phyloP scores from a whole-genome alignment of 495 filamentous ascomycete species.

The Aspergillus ostianus region DNA sequence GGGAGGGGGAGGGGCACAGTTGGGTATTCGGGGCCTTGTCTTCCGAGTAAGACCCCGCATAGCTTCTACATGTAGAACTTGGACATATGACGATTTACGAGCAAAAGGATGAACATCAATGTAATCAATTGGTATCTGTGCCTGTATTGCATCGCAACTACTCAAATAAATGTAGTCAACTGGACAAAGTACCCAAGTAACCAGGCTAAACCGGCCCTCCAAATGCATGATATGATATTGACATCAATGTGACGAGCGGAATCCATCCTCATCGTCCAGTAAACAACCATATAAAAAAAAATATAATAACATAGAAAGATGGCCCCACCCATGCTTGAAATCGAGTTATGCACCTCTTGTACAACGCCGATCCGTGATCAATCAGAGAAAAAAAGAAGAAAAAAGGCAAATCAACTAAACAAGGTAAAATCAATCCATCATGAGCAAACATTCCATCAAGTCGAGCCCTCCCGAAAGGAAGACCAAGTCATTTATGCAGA shows the following conservation, averaged over 20 bases:
- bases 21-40: no score
- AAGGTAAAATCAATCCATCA: no score
- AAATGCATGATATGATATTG: background rate
- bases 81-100: no score
- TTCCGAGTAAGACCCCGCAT: no score
- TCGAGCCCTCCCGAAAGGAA: background rate
- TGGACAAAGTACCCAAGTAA: background rate
- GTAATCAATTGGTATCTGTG: conserved; percentile 4
- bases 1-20: no score
- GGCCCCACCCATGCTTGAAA: conserved; percentile 12
- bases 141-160: background rate
- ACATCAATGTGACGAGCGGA: background rate
- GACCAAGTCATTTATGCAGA: background rate
- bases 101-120: background rate
- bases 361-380: background rate
- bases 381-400: background rate
- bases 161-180: background rate
- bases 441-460: background rate
- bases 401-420: background rate
- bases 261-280: background rate
- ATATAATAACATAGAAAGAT: background rate
- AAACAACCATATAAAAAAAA: conserved; percentile 1
- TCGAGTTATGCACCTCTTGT: conserved; percentile 6
- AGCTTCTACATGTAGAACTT: no score
- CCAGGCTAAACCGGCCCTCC: background rate